Conservation (phyloP, 2,329 filamentous ascomycete species). For the Trichoderma endophyticum region DNA sequence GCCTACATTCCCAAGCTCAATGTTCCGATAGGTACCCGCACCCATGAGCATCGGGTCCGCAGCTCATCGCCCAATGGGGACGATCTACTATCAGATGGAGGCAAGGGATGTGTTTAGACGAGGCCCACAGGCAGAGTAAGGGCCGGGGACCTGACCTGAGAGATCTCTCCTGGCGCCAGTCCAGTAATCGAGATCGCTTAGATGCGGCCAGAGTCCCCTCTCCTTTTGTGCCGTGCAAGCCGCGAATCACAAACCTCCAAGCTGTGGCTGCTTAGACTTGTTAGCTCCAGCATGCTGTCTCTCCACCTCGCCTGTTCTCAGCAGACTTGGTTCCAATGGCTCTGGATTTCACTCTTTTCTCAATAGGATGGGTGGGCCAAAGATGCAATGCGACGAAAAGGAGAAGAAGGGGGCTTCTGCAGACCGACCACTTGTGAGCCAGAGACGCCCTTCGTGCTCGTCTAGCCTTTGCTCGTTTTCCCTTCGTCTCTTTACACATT, state of each 20-base stretch:
- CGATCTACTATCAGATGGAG: neutral
- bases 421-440: neutral
- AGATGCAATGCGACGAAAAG: conserved; percentile 1
- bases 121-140: conserved; percentile 1
- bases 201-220: neutral
- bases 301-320: neutral
- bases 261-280: neutral
- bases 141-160: neutral
- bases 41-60: conserved; percentile 9
- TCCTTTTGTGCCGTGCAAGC: neutral
- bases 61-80: conserved; percentile 2
- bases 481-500: neutral
- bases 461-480: neutral
- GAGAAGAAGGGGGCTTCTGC: neutral
- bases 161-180: neutral
- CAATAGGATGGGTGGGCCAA: neutral
- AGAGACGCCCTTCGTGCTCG: neutral
- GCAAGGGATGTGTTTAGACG: neutral
- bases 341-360: neutral
- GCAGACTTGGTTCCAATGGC: neutral
- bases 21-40: conserved; percentile 4
- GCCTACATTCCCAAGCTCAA: neutral
- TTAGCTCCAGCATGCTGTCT: neutral
- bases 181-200: conserved; percentile 11
- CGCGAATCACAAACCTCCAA: neutral